Percentiles rank a stretch among this genome's conserved stretches.
Conservation (phyloP, 441 rosid species). For the Pelargonium cotyledonis region DNA sequence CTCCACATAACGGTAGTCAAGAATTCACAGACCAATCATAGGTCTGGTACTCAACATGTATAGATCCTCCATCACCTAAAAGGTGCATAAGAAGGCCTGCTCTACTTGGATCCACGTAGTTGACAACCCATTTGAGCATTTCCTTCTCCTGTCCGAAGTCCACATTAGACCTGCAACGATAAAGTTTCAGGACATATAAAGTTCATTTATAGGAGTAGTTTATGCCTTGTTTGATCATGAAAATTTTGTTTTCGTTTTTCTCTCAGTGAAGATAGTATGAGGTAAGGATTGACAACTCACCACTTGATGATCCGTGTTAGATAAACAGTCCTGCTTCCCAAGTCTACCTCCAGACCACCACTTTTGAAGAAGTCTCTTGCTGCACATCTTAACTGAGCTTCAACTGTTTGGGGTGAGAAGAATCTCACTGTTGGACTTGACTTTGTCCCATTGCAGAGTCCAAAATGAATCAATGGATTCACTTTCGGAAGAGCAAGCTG, state of each 20-base stretch:
- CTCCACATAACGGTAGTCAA: conserved; percentile 9
- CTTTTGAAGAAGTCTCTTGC: conserved; percentile 58
- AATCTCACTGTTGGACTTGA: conserved; percentile 74
- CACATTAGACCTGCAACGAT: conserved; percentile 46
- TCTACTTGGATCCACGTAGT: conserved; percentile 61
- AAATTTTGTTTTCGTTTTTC: not conserved
- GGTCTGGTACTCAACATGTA: conserved; percentile 51
- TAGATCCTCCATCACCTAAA: conserved; percentile 54
- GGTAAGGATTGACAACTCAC: conserved; percentile 23
- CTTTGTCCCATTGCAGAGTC: conserved; percentile 72
- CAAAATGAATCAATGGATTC: conserved; percentile 78
- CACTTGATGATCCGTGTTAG: conserved; percentile 69
- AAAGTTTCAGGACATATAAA: not conserved
- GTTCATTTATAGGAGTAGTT: not conserved
- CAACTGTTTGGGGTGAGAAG: conserved; percentile 57
- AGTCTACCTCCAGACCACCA: conserved; percentile 51
- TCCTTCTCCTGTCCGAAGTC: conserved; percentile 73
- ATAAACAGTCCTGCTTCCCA: conserved; percentile 52
- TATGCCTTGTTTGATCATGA: not conserved
- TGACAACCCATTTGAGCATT: conserved; percentile 58
- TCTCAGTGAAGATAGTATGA: not conserved
- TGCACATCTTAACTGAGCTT: conserved; percentile 59
- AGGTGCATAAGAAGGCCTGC: conserved; percentile 78
- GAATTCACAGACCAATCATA: conserved; percentile 73
- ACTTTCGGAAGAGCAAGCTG: conserved; percentile 49